Base-by-base conservation (phyloP, 2,329 filamentous ascomycete genomes). In the Fusarium sp. region DNA sequence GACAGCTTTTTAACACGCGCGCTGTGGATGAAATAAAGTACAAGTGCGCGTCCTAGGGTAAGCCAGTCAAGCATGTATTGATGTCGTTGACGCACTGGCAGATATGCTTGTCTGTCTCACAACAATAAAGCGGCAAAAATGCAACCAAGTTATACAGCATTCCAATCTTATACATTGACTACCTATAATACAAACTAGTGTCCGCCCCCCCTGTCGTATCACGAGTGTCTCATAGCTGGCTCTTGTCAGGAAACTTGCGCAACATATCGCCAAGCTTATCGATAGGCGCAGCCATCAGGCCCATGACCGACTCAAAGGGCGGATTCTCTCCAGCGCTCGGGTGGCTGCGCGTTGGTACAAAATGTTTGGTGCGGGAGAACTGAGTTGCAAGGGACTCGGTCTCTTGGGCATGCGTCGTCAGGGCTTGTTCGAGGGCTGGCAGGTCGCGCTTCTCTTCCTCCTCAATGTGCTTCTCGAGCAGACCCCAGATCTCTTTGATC, bases 201-300 rank as follows among this genome's bases (percentile, higher is more conserved):
- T n/a, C n/a, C n/a, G n/a, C n/a, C n/a, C n/a, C n/a, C n/a, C n/a
- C n/a, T n/a, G n/a, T n/a, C n/a, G n/a, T n/a, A n/a, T n/a, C 7
- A 23, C 21, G 21, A 10, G 15, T 15, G 36, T 11, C 6, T 31
- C 19, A 55, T 15, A 53, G 19, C 29, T 56, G 25, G 17, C 15
- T 43, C 41, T 61, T 45, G 3, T 61, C 42, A 9, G 43, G 61
- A 63, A 85, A 88, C 67, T 80, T 82, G 17, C 80, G 72, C 61
- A 87, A 84, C 7, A 85, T 46, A 69, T 88, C 84, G 33, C 73
- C 73, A 29, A 88, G 58, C 55, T 78, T 79, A 68, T 88, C 86
- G 15, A 88, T 74, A 0, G 85, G 85, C 13, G 84, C 83, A 0
- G 81, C 73, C 70, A 88, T 58, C 19, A 88, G 63, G 0, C 81